Conservation (phyloP, 805 yeast species). For the Ogataea kodamae region DNA sequence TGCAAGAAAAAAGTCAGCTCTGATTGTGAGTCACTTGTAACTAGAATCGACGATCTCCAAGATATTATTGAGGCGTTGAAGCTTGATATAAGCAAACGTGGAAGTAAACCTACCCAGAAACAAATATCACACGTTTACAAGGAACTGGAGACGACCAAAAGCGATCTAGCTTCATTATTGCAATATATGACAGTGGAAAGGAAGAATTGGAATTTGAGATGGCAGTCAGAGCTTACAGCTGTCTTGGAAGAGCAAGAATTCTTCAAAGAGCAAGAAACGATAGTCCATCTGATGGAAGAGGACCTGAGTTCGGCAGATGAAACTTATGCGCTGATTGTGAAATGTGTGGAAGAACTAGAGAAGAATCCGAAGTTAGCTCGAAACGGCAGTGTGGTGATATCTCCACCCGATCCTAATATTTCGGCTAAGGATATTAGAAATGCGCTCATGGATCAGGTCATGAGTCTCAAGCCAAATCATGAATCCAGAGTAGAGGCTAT, state of each 20-base stretch:
- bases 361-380: constrained; percentile 45
- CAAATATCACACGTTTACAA: constrained; percentile 64
- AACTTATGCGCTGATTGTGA: constrained; percentile 76
- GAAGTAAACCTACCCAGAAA: constrained; percentile 73
- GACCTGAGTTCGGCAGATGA: constrained; percentile 79
- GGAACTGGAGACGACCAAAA: constrained; percentile 59
- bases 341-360: constrained; percentile 74
- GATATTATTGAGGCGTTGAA: constrained; percentile 87
- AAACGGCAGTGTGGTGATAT: constrained; percentile 36
- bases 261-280: constrained; percentile 83
- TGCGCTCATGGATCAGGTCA: constrained; percentile 78
- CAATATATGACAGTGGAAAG: constrained; percentile 65
- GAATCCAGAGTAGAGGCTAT: constrained; percentile 85
- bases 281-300: constrained; percentile 71
- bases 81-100: constrained; percentile 88
- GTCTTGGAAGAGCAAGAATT: constrained; percentile 94
- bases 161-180: constrained; percentile 50
- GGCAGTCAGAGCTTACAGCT: constrained; percentile 88
- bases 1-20: constrained; percentile 71
- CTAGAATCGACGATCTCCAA: constrained; percentile 85
- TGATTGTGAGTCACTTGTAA: constrained; percentile 70
- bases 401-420: constrained; percentile 52
- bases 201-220: constrained; percentile 81
- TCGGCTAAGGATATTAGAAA: constrained; percentile 60
- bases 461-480: constrained; percentile 77